Percentiles rank a stretch among this genome's conserved stretches.
phyloP scores from a whole-genome alignment of 2,329 filamentous ascomycete species.

The Paecilomyces dactylethromorphus region DNA sequence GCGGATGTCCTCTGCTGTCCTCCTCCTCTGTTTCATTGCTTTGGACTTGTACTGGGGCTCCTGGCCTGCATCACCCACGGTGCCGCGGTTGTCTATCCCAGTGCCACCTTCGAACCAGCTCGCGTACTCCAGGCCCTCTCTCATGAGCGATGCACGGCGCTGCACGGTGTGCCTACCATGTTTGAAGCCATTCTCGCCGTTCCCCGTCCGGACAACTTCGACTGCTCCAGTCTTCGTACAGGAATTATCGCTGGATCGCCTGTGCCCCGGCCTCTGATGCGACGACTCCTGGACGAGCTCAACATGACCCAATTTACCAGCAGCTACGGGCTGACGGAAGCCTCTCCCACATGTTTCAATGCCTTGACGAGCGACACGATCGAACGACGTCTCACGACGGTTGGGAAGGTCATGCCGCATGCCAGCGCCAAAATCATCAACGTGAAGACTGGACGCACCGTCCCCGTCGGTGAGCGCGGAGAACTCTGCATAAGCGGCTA shows the following conservation, averaged over 20 bases:
- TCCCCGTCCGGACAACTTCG: constrained; percentile 47
- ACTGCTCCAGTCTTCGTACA: constrained; percentile 61
- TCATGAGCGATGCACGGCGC: constrained; percentile 54
- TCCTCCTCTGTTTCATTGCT: constrained; percentile 73
- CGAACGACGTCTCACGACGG: constrained; percentile 60
- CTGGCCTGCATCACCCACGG: constrained; percentile 64
- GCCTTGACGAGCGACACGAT: constrained; percentile 65
- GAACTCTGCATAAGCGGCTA: constrained; percentile 71
- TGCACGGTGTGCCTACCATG: constrained; percentile 91
- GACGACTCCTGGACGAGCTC: constrained; percentile 56
- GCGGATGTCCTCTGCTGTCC: constrained; percentile 66
- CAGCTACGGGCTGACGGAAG: constrained; percentile 90
- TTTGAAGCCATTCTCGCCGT: constrained; percentile 75
- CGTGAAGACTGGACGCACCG: constrained; percentile 63
- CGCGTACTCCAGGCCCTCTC: constrained; percentile 58
- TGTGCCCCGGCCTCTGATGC: constrained; percentile 65
- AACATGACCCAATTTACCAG: constrained; percentile 75
- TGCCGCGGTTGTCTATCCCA: constrained; percentile 63
- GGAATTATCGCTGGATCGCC: constrained; percentile 79
- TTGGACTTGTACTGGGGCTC: constrained; percentile 65
- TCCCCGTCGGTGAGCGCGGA: constrained; percentile 58
- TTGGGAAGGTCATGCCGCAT: constrained; percentile 73
- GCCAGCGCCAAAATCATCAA: no score
- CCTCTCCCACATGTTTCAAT: constrained; percentile 62
- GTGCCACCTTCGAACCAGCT: constrained; percentile 59